Evolutionary conservation across 768 basidiomycete genomes (phyloP).

Genomic region (Kwoniella sp.): DNA sequence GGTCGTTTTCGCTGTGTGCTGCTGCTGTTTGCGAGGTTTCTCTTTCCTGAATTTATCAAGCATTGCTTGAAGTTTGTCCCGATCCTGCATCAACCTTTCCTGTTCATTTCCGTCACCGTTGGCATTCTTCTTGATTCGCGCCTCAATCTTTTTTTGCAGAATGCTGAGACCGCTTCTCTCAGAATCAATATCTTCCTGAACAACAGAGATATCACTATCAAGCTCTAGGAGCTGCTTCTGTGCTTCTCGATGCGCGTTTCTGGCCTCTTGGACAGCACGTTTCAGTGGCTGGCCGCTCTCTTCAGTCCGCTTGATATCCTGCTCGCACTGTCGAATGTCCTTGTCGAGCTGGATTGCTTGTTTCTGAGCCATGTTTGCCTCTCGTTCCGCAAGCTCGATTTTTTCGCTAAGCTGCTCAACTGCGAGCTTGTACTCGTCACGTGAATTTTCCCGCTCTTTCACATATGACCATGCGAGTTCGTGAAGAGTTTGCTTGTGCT

Average conservation of each 20-base stretch:
- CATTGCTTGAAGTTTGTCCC: constrained; percentile 22
- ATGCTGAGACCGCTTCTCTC: constrained; percentile 5
- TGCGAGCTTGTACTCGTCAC: too few species aligned
- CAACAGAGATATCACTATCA: constrained; percentile 52
- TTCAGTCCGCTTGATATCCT: constrained; percentile 3
- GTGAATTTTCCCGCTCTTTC: constrained; percentile 51
- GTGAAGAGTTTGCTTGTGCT: constrained; percentile 66
- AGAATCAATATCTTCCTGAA: constrained; percentile 8
- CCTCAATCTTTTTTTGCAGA: constrained; percentile 11
- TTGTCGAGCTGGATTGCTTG: neutral
- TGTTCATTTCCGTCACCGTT: constrained; percentile 1
- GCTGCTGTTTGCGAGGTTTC: constrained; percentile 40
- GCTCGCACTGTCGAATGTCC: constrained; percentile 2
- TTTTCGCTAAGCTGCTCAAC: too few species aligned
- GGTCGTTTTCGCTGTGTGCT: neutral
- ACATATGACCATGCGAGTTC: constrained; percentile 80
- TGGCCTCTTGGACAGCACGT: constrained; percentile 2
- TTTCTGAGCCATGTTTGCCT: constrained; percentile 28
- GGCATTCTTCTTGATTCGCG: constrained; percentile 2
- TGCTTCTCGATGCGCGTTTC: neutral
- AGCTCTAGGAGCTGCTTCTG: constrained; percentile 3
- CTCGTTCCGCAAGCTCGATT: too few species aligned
- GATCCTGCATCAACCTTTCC: neutral
- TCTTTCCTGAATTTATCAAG: constrained; percentile 48
- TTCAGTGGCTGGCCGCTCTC: constrained; percentile 4